Base-by-base conservation (phyloP, 2,329 filamentous ascomycete species). In the Xylaria digitata region DNA sequence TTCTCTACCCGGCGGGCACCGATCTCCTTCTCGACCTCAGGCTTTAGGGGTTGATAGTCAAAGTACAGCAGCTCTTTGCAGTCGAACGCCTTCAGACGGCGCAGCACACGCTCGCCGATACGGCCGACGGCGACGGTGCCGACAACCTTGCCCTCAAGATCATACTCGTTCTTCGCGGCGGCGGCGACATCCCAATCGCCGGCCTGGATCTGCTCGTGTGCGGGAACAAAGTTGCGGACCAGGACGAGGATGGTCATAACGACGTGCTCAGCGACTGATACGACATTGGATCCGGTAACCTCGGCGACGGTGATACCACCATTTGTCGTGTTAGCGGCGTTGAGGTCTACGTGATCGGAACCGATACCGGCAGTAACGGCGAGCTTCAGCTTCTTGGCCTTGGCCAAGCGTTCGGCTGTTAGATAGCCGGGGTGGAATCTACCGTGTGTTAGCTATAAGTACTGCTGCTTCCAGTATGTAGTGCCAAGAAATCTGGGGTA, bases 11-110 rank as follows among this genome's bases (percentile, higher is more conserved):
- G 90, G 77, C 93, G 89, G 88, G 91, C 94, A 81, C 95, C 95
- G 83, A 98, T 98, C 86, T 97, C 95, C 83, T 92, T 89, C 89
- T 98, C 94, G 76, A 89, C 86, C 85, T 97, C 94, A 68, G 93
- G 78, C 68, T 84, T 86, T 72, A 99, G 87, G 59, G 95, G 94
- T 88, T 99, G 96, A 91, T 99, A 99, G 86, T 99, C 96, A 81
- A 92, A 98, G 92, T 99, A 99, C 71, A 98, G 89, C 57, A 99
- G 89, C 87, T 98, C 95, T 90, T 97, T 97, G 93, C 96, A 99
- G 87, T 97, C 95, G 79, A 99, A 99, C 73, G 94, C 86, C 90
- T 96, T 97, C 77, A 99, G 91, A 73, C 96, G 90, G 82, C 95
- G 92, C 75, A 99, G 89, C 66, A 99, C 96, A 83, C 96, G 94